A percentile compares a stretch with the other conserved stretches of the same genome.
phyloP scores from a whole-genome alignment of 306 rosid genomes.

The Begonia peltatifolia region DNA sequence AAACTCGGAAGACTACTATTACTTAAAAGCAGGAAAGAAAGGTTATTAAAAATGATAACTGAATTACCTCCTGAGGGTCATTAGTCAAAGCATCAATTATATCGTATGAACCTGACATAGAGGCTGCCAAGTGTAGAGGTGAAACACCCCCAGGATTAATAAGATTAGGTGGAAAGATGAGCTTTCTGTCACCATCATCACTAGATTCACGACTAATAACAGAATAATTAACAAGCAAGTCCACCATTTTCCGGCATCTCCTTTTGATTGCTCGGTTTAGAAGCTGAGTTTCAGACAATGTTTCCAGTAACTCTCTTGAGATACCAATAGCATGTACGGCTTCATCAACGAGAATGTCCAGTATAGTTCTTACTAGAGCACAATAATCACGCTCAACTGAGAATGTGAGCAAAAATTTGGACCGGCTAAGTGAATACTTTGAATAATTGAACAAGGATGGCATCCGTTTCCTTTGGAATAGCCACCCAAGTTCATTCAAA shows the following conservation, averaged over 20 bases:
- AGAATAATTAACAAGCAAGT: conserved; percentile 49
- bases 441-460: conserved; percentile 27
- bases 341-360: conserved; percentile 48
- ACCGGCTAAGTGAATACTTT: conserved; percentile 46
- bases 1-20: no score
- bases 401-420: conserved; percentile 62
- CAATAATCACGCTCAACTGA: conserved; percentile 66
- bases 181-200: conserved; percentile 23
- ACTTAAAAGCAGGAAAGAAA: not conserved
- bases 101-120: conserved; percentile 45
- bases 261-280: conserved; percentile 71
- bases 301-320: conserved; percentile 38
- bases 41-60: conserved; percentile 2
- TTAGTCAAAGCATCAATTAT: conserved; percentile 59
- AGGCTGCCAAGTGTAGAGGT: conserved; percentile 89
- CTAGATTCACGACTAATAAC: conserved; percentile 10
- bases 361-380: conserved; percentile 46
- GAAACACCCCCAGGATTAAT: conserved; percentile 72
- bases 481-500: conserved; percentile 89
- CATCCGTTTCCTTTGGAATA: conserved; percentile 54
- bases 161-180: conserved; percentile 63
- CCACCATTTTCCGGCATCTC: conserved; percentile 56
- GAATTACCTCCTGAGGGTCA: conserved; percentile 71
- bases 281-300: conserved; percentile 62
- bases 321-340: conserved; percentile 33